Evolutionary conservation across 2,329 filamentous ascomycete species (phyloP), one percentile per base, ranked within the genome.

Genomic region (Chaetomiaceae sp.): DNA sequence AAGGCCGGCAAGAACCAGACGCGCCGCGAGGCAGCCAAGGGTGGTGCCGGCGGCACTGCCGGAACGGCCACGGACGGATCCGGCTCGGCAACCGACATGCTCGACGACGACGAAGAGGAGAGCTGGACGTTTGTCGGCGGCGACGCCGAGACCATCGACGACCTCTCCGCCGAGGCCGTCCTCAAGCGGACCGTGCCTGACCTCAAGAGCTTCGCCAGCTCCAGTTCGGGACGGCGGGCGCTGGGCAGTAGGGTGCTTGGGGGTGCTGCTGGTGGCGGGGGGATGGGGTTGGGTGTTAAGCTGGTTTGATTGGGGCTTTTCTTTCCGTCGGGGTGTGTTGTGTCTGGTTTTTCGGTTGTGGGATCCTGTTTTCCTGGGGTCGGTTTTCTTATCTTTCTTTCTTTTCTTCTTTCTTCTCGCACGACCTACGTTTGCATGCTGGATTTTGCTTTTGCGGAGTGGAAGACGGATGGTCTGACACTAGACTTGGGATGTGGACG

Each of bases 121-220:
- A 88, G 85, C 64, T 97, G 91, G 92, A 96, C 91, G 0, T 89
- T 96, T 68, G 79, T 96, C 17, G 89, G 88, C 5, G 71, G 68
- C 47, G 74, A 75, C 55, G 70, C 70, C 0, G 73, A 76, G 41
- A 68, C 71, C 1, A 72, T 75, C 14, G 66, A 68, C 20, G 68
- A 69, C 25, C 53, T 65, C 17, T 62, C 66, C 30, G 53, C 62
- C 1, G 66, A 68, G 34, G 48, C 14, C 2, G 38, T 55, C 10
- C 40, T 56, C 40, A 59, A 54, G 37, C 41, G 51, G 27, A 53
- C 53, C 0, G 48, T 48, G 9, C 23, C 40, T 3, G 40, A 33
- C 3, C 4, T 31, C 25, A 30, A 14, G 44, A 10, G 23, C 23
- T 39, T 44, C 27, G 30, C 16, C 17, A 7, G 13, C 23, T 6